Evolutionary conservation across 2,329 filamentous ascomycete genomes (phyloP).

Genomic region (Aspergillus phoenicis): DNA sequence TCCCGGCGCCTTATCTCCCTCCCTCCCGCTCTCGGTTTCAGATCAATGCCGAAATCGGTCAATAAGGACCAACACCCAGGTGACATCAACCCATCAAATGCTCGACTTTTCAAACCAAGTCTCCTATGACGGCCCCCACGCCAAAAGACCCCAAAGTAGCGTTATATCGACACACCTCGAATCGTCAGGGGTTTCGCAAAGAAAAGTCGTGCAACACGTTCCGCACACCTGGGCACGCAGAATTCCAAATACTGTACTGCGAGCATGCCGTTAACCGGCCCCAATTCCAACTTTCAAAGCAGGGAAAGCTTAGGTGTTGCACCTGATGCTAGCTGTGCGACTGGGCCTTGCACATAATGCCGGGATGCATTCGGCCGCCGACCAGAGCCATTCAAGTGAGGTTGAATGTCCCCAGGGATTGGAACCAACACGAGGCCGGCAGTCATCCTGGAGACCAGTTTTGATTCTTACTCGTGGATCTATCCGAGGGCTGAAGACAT

Average conservation of each 20-base stretch:
- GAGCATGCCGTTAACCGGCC: background rate
- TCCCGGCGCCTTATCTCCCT: background rate
- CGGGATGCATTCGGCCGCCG: slow-evolving; percentile 1
- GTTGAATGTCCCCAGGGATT: background rate
- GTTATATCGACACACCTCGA: background rate
- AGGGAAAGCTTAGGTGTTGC: slow-evolving; percentile 7
- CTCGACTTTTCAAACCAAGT: background rate
- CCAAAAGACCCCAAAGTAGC: background rate
- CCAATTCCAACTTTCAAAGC: background rate
- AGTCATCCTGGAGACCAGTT: background rate
- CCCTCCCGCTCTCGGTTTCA: background rate
- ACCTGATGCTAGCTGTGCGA: slow-evolving; percentile 1
- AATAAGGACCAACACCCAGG: background rate
- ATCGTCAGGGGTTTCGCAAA: background rate
- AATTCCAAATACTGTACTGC: background rate
- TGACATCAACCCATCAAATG: background rate
- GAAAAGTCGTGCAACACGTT: background rate
- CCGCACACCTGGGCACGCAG: background rate
- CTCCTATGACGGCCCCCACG: background rate
- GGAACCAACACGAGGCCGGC: slow-evolving; percentile 4
- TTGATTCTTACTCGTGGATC: background rate
- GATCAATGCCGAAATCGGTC: slow-evolving; percentile 1
- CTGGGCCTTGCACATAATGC: background rate
- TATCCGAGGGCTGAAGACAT: slow-evolving; percentile 3
- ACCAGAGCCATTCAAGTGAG: background rate